Evolutionary conservation across 2,329 filamentous ascomycete genomes (phyloP).

Genomic region (Daldinia sp.): DNA sequence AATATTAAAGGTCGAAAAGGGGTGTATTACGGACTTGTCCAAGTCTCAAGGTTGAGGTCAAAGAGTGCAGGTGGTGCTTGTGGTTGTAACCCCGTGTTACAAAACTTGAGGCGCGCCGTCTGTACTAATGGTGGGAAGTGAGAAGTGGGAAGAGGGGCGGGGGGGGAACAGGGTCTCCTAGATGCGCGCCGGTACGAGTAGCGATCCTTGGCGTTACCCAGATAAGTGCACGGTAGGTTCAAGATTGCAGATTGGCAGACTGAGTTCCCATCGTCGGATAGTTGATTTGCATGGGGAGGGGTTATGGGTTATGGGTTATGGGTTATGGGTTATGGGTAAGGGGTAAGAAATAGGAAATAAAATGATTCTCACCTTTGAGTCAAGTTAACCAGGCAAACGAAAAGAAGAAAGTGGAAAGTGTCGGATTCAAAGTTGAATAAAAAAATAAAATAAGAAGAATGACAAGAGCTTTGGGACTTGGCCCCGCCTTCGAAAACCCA

Average conservation of each 20-base stretch:
- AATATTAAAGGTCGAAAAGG: conserved; percentile 37
- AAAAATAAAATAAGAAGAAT: conserved; percentile 4
- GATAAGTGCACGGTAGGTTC: conserved; percentile 10
- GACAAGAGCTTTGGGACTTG: conserved; percentile 9
- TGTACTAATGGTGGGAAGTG: conserved; percentile 21
- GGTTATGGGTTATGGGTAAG: neutral
- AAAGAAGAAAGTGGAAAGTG: conserved; percentile 8
- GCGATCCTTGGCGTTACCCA: conserved; percentile 17
- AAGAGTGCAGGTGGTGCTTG: conserved; percentile 29
- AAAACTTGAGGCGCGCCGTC: conserved; percentile 39
- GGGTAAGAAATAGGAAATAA: conserved; percentile 7
- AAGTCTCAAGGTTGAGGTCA: conserved; percentile 34
- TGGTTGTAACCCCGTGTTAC: conserved; percentile 44
- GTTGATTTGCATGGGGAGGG: neutral
- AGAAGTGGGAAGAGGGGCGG: neutral
- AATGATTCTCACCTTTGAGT: conserved; percentile 35
- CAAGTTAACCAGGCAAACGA: conserved; percentile 8
- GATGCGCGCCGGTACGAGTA: conserved; percentile 35
- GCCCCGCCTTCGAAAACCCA: conserved; percentile 31
- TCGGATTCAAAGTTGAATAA: conserved; percentile 23
- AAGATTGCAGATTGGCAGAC: conserved; percentile 8
- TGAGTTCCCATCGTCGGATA: neutral
- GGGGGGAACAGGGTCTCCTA: conserved; percentile 23
- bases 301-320: neutral
- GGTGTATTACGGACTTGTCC: conserved; percentile 11